These are phyloP conservation scores for Tylopilus rubrobrunneus DNA, from an alignment of 768 basidiomycete genomes.

Conservation along the genomic window DNA sequence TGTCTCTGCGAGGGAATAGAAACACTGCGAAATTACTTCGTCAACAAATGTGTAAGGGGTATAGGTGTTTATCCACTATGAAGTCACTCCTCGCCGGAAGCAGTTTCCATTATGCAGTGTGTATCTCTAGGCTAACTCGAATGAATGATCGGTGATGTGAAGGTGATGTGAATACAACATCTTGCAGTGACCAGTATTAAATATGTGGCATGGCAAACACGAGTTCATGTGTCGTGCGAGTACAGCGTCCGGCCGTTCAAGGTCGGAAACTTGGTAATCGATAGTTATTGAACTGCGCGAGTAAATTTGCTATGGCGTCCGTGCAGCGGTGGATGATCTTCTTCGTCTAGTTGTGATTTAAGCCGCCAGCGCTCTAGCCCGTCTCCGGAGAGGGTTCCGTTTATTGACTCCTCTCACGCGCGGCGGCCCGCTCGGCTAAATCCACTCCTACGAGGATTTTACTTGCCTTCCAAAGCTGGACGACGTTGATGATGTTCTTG, in stretches of 20 bases:
- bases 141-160: conserved; percentile 5
- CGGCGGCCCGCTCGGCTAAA: conserved; percentile 76
- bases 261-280: neutral
- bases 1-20: neutral
- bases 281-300: conserved; percentile 15
- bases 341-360: conserved; percentile 12
- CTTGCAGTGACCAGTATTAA: conserved; percentile 6
- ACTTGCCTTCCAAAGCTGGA: conserved; percentile 97
- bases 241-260: conserved; percentile 1
- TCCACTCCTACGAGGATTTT: conserved; percentile 94
- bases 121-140: conserved; percentile 13
- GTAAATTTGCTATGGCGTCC: conserved; percentile 5
- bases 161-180: conserved; percentile 9
- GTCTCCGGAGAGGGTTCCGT: neutral
- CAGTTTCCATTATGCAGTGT: conserved; percentile 14
- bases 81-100: neutral
- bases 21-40: neutral
- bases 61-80: neutral
- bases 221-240: conserved; percentile 4
- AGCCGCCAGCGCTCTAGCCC: neutral
- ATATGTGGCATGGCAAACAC: conserved; percentile 4
- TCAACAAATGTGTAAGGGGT: neutral
- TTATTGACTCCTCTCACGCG: conserved; percentile 36
- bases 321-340: conserved; percentile 6
- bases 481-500: conserved; percentile 93